Base-by-base conservation (phyloP, 2,329 filamentous ascomycete genomes). In the Phoma herbarum region DNA sequence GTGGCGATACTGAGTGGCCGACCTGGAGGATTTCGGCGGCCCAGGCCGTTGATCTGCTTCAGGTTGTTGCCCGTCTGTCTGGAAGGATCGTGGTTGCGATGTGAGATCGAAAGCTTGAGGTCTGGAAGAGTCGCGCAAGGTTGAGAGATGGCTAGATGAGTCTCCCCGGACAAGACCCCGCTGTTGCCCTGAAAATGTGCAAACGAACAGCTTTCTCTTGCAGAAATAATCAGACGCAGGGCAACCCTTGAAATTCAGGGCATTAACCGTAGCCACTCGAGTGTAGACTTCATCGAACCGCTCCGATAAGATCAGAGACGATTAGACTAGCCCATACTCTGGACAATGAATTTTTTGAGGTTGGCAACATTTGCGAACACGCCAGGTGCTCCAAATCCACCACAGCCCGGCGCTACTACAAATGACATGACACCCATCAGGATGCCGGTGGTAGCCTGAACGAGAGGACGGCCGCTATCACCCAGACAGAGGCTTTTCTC, bases 101-200 rank as follows among this genome's bases (percentile, higher is more conserved):
- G 25, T 50, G 56, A 50, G 56, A 59, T 54, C 50, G 26, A 54
- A 35, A 48, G 48, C 56, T 46, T 46, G 45, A 23, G 4, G 55
- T 39, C 41, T 42, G 35, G 14, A 18, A 26, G 37, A 48, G 22
- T 33, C 23, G n/a, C 35, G 8, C 35, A 10, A 39, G 35, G 35
- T 20, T 42, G 26, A 35, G 37, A 48, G 22, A 33, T 29, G 16
- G 26, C 28, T 35, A 14, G 22, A 41, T 41, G 11, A 23, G 9
- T 41, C 37, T 23, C 11, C 18, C 18, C 20, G 23, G 37, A 41
- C 20, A 14, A 18, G 11, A 25, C n/a, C n/a, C 29, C 44, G 39
- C 29, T 23, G 29, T 43, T 14, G 18, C 20, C 43, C 33, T 52
- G 35, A 39, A n/a, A 39, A 39, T 4, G 35, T 9, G 8, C 35